phyloP scores from a whole-genome alignment of 2,329 filamentous ascomycete genomes.

The Trichoderma endophyticum region DNA sequence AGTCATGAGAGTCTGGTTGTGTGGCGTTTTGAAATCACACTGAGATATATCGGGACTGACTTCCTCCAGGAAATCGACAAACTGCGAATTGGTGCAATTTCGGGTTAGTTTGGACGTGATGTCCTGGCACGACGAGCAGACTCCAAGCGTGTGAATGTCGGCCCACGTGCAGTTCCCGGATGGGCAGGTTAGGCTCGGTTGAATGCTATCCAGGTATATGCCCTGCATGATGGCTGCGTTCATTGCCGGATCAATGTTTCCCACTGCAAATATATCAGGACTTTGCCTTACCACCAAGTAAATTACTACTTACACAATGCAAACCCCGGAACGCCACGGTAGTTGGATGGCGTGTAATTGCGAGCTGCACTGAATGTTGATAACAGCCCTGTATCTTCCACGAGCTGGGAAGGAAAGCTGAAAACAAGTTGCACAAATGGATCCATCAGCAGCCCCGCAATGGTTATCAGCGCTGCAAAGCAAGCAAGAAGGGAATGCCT shows the following conservation, averaged over 20 bases:
- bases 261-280: not conserved
- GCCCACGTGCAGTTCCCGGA: not conserved
- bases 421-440: not conserved
- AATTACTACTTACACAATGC: not conserved
- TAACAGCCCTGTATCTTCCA: not conserved
- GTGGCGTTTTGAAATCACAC: not conserved
- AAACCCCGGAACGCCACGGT: not conserved
- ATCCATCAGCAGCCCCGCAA: not conserved
- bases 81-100: not conserved
- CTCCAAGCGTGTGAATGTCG: not conserved
- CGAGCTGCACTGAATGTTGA: not conserved
- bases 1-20: not conserved
- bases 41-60: not conserved
- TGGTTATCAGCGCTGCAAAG: not conserved
- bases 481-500: not conserved
- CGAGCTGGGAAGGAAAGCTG: not conserved
- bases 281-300: not conserved
- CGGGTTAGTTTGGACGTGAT: not conserved
- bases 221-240: not conserved
- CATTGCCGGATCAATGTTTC: not conserved
- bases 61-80: not conserved
- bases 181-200: not conserved
- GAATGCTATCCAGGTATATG: not conserved
- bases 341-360: not conserved
- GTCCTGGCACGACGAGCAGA: not conserved